These are phyloP conservation scores for Clitopilus hobsonii DNA, from an alignment of 768 basidiomycete species.

Conservation along the genomic window DNA sequence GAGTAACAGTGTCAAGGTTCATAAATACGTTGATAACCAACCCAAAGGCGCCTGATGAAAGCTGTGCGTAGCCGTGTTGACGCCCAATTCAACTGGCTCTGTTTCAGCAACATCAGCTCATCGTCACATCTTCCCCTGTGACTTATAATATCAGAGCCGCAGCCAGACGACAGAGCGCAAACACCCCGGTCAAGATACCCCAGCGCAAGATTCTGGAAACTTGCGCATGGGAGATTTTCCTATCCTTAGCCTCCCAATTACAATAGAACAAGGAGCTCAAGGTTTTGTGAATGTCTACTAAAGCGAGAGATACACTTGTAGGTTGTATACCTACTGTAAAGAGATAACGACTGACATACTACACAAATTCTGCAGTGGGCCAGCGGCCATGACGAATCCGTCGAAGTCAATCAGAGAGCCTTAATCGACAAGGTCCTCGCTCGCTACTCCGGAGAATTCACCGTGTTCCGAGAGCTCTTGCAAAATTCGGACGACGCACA, in stretches of 20 bases:
- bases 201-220: too few species aligned
- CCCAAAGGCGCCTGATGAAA: not conserved
- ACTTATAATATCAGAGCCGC: too few species aligned
- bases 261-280: too few species aligned
- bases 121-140: too few species aligned
- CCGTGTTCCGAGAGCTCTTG: slow-evolving; percentile 76
- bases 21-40: too few species aligned
- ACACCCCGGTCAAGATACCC: too few species aligned
- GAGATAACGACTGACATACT: not conserved
- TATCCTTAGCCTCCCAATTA: too few species aligned
- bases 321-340: not conserved
- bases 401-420: slow-evolving; percentile 94
- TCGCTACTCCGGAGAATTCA: slow-evolving; percentile 92
- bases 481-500: slow-evolving; percentile 96
- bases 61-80: not conserved
- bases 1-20: too few species aligned
- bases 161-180: too few species aligned
- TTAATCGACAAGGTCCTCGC: slow-evolving; percentile 96
- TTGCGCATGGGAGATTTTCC: too few species aligned
- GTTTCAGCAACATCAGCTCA: too few species aligned
- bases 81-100: too few species aligned
- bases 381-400: slow-evolving; percentile 68
- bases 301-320: slow-evolving; percentile 23
- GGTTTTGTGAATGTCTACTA: slow-evolving; percentile 4
- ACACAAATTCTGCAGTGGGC: slow-evolving; percentile 34